These are phyloP conservation scores for Yarrowia deformans DNA, from an alignment of 805 yeast genomes.

Conservation along the genomic window DNA sequence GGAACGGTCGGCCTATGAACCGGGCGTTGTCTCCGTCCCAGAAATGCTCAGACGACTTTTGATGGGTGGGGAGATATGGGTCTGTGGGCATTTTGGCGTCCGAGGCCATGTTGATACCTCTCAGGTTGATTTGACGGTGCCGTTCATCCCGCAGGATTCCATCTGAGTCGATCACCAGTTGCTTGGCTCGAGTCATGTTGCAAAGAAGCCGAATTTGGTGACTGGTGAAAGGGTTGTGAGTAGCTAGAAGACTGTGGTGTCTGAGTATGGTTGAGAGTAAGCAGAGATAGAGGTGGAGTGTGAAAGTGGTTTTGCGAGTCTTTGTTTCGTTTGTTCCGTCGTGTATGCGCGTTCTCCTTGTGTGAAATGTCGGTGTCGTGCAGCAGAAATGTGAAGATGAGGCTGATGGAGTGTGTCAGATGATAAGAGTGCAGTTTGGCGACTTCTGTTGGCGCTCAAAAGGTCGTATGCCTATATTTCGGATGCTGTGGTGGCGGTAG, in stretches of 20 bases:
- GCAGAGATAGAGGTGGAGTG: background rate
- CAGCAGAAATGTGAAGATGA: background rate
- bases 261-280: background rate
- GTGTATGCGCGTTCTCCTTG: background rate
- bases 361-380: slow-evolving; percentile 4
- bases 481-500: background rate
- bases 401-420: background rate
- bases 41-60: slow-evolving; percentile 53
- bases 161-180: slow-evolving; percentile 49
- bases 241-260: background rate
- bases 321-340: background rate
- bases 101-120: slow-evolving; percentile 84
- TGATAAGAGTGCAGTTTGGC: background rate
- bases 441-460: too few relatives aligned
- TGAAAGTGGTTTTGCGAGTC: too few relatives aligned
- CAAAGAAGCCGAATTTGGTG: background rate
- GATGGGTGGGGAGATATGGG: slow-evolving; percentile 57
- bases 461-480: background rate
- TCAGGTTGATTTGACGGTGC: slow-evolving; percentile 66
- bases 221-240: background rate
- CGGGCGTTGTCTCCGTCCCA: slow-evolving; percentile 70
- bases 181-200: slow-evolving; percentile 17
- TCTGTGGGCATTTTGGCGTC: slow-evolving; percentile 70
- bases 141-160: slow-evolving; percentile 66
- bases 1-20: slow-evolving; percentile 82